Evolutionary conservation across 2,329 filamentous ascomycete genomes (phyloP).

Genomic region (Talaromyces verruculosus): DNA sequence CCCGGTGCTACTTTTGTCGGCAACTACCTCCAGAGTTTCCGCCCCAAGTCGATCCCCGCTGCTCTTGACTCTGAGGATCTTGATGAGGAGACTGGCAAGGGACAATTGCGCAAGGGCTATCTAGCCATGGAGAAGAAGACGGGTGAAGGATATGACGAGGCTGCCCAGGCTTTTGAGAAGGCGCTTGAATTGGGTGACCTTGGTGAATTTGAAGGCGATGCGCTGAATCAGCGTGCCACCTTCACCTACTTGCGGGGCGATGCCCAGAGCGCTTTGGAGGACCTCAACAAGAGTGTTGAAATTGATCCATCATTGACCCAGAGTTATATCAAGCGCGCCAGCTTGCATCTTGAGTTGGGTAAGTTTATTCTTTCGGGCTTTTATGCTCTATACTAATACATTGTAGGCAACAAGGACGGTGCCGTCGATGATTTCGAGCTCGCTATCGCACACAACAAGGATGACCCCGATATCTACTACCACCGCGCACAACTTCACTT

Average conservation of each 20-base stretch:
- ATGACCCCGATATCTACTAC: conserved; percentile 97
- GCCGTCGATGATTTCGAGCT: conserved; percentile 84
- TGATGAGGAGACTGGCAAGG: conserved; percentile 74
- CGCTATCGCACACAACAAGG: conserved; percentile 78
- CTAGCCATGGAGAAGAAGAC: conserved; percentile 81
- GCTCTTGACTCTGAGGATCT: conserved; percentile 85
- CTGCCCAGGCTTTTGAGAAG: conserved; percentile 79
- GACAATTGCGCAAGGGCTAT: conserved; percentile 80
- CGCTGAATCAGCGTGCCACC: conserved; percentile 94
- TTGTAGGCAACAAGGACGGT: conserved; percentile 72
- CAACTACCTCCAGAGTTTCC: conserved; percentile 99
- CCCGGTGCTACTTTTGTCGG: conserved; percentile 95
- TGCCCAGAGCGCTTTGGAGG: conserved; percentile 75
- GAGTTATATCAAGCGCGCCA: conserved; percentile 97
- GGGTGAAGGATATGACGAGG: conserved; percentile 86
- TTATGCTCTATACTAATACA: conserved; percentile 33
- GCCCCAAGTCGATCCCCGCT: conserved; percentile 72
- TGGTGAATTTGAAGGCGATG: conserved; percentile 80
- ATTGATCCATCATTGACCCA: conserved; percentile 85
- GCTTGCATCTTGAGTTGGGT: conserved; percentile 94
- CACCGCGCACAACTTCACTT: conserved; percentile 98
- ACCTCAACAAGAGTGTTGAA: conserved; percentile 91
- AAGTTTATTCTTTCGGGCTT: conserved; percentile 35
- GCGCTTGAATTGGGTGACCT: conserved; percentile 79
- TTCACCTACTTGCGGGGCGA: conserved; percentile 92